These are phyloP conservation scores for Talaromyces stipitatus DNA, from an alignment of 495 filamentous ascomycete species.

Conservation along the genomic window DNA sequence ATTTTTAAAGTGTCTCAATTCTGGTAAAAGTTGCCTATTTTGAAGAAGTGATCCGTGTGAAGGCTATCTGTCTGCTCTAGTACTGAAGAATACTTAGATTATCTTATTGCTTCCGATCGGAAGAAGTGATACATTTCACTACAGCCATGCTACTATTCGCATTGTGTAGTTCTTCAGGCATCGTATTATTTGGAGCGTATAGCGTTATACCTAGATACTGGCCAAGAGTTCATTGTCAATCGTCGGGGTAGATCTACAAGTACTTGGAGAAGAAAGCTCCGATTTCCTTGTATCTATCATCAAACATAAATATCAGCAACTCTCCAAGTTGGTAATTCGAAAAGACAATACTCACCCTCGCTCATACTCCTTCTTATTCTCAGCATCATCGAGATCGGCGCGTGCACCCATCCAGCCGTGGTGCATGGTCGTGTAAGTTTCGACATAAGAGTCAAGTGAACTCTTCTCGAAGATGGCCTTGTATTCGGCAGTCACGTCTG, in stretches of 20 bases:
- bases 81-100: no score
- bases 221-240: not conserved
- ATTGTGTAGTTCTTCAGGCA: no score
- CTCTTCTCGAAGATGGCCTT: conserved; percentile 26
- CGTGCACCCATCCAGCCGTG: conserved; percentile 61
- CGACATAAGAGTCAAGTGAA: conserved; percentile 33
- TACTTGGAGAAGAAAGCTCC: conserved; percentile 39
- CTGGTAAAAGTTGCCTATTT: not conserved
- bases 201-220: no score
- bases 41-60: no score
- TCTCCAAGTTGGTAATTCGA: not conserved
- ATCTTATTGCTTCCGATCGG: no score
- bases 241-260: conserved; percentile 11
- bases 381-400: conserved; percentile 43
- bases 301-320: not conserved
- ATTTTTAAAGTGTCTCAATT: no score
- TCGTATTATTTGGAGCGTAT: no score
- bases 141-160: no score
- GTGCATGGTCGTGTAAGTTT: conserved; percentile 44
- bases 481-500: conserved; percentile 31
- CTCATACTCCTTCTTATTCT: conserved; percentile 41
- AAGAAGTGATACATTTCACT: no score
- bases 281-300: conserved; percentile 28
- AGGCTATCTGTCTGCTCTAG: no score
- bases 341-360: conserved; percentile 35